Conservation (phyloP, 768 basidiomycete species). For the Butyriboletus loyo region DNA sequence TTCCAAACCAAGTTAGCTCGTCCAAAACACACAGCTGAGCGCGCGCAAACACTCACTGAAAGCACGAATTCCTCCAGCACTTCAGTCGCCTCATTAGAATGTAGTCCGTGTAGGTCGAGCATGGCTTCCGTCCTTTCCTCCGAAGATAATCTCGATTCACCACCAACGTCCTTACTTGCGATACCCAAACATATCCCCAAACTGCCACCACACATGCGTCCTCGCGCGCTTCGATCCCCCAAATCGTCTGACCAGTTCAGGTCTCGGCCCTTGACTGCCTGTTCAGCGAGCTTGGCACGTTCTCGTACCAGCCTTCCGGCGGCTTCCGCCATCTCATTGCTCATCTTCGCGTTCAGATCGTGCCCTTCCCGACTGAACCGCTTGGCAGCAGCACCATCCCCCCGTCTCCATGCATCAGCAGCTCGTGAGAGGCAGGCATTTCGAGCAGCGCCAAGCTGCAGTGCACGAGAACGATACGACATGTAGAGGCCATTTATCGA, state of each 20-base stretch:
- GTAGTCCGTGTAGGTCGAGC: slow-evolving; percentile 90
- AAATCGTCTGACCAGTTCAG: slow-evolving; percentile 80
- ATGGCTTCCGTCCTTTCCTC: slow-evolving; percentile 89
- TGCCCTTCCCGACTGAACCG: slow-evolving; percentile 92
- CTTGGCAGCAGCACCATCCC: slow-evolving; percentile 95
- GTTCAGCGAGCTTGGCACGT: slow-evolving; percentile 69
- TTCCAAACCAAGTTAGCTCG: slow-evolving; percentile 31
- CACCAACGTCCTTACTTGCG: slow-evolving; percentile 54
- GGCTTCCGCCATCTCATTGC: slow-evolving; percentile 77
- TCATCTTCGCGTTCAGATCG: slow-evolving; percentile 90
- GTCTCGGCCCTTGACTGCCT: slow-evolving; percentile 70
- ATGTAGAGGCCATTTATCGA: slow-evolving; percentile 80
- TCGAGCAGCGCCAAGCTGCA: slow-evolving; percentile 89
- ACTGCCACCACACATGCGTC: slow-evolving; percentile 74
- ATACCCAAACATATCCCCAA: slow-evolving; percentile 89
- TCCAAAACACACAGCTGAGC: not conserved
- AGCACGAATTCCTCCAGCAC: slow-evolving; percentile 87
- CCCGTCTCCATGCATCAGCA: slow-evolving; percentile 93
- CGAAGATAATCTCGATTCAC: slow-evolving; percentile 56
- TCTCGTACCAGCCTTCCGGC: slow-evolving; percentile 85
- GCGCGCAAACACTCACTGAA: slow-evolving; percentile 53
- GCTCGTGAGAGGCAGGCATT: slow-evolving; percentile 94
- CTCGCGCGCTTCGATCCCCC: slow-evolving; percentile 70
- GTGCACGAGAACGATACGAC: slow-evolving; percentile 80
- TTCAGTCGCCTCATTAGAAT: slow-evolving; percentile 90